These are phyloP conservation scores for Tolypocladium capitatum DNA, from an alignment of 2,329 filamentous ascomycete species.

Conservation along the genomic window DNA sequence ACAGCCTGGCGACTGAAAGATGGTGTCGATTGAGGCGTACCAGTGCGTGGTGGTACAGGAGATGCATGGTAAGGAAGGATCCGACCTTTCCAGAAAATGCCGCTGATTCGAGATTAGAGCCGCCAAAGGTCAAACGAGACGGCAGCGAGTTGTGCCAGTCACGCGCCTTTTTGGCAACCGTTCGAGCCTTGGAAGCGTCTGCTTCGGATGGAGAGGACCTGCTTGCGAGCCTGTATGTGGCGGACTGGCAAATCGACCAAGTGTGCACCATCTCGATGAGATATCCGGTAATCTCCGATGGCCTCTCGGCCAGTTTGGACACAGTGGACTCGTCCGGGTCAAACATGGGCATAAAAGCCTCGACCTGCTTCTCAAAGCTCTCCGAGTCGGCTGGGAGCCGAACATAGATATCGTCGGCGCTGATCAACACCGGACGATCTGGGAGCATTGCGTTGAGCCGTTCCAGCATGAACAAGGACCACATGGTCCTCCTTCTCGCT, in stretches of 20 bases:
- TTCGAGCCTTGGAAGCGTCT: conserved; percentile 25
- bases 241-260: conserved; percentile 50
- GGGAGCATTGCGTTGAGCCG: conserved; percentile 48
- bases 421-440: conserved; percentile 39
- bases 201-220: conserved; percentile 12
- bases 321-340: conserved; percentile 28
- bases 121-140: conserved; percentile 36
- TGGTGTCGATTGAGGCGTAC: conserved; percentile 54
- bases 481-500: conserved; percentile 57
- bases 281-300: conserved; percentile 41
- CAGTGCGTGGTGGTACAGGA: conserved; percentile 50
- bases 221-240: conserved; percentile 32
- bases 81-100: conserved; percentile 40
- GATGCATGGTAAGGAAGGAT: conserved; percentile 49
- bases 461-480: conserved; percentile 59
- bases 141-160: conserved; percentile 48
- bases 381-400: conserved; percentile 49
- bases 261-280: conserved; percentile 49
- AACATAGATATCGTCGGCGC: conserved; percentile 52
- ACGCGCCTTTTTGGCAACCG: conserved; percentile 36
- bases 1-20: conserved; percentile 24
- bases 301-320: conserved; percentile 10
- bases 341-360: conserved; percentile 46
- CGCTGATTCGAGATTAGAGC: conserved; percentile 43
- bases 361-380: conserved; percentile 47